Conservation (phyloP, 1,284 basidiomycete species). For the Mycena citricolor region DNA sequence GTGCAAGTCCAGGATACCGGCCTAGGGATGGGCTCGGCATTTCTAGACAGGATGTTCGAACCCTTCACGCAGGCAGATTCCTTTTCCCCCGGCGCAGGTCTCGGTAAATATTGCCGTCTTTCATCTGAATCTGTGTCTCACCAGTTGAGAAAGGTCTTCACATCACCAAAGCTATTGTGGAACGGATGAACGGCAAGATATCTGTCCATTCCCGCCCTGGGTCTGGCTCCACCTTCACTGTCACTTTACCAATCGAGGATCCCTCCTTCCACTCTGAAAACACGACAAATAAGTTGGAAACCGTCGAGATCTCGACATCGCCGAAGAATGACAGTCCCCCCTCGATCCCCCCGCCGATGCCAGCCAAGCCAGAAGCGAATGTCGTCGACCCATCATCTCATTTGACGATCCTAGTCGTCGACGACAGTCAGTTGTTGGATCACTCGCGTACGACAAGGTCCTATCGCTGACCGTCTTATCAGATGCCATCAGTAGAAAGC, state of each 20-base stretch:
- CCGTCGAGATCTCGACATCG: slow-evolving; percentile 1
- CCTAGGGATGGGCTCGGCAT: slow-evolving; percentile 9
- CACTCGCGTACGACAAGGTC: background rate
- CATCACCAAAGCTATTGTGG: slow-evolving; percentile 12
- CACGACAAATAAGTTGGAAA: background rate
- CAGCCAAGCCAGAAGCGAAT: no score
- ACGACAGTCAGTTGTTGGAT: slow-evolving; percentile 12
- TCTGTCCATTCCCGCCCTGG: slow-evolving; percentile 4
- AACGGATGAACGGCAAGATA: slow-evolving; percentile 12
- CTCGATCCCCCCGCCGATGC: no score
- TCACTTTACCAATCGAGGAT: slow-evolving; percentile 6
- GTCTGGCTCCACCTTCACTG: slow-evolving; percentile 9
- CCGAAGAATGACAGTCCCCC: no score
- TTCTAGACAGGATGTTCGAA: slow-evolving; percentile 12
- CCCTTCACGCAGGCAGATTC: slow-evolving; percentile 18
- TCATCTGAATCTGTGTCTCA: background rate
- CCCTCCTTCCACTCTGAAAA: background rate
- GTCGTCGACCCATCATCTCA: no score
- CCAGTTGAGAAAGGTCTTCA: slow-evolving; percentile 4
- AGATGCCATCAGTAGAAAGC: slow-evolving; percentile 17
- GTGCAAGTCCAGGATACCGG: slow-evolving; percentile 13
- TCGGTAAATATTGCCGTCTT: slow-evolving; percentile 7
- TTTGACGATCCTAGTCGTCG: slow-evolving; percentile 18
- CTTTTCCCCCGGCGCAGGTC: slow-evolving; percentile 17
- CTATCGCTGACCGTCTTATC: background rate